A percentile compares a stretch with the other conserved stretches of the same genome.
phyloP scores from a whole-genome alignment of 345 rosid species.

The Arabidopsis thaliana region DNA sequence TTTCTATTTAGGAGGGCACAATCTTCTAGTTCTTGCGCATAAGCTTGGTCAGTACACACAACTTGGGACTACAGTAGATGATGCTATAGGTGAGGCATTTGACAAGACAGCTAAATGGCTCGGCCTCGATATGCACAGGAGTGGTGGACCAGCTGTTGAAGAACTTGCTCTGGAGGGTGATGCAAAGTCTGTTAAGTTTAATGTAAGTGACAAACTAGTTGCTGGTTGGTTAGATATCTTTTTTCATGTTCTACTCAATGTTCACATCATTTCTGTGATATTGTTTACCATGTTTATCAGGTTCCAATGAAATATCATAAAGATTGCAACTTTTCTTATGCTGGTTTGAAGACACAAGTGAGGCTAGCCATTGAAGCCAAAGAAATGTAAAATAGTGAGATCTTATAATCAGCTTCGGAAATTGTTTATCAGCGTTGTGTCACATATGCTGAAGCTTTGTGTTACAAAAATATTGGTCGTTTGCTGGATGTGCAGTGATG shows the following conservation, averaged over 20 bases:
- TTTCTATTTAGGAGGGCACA: constrained; percentile 77
- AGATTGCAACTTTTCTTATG: constrained; percentile 93
- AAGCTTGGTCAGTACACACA: constrained; percentile 89
- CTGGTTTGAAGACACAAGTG: constrained; percentile 98
- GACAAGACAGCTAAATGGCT: constrained; percentile 98
- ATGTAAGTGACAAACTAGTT: constrained; percentile 51
- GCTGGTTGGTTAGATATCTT: background rate
- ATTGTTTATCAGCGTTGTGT: constrained; percentile 21
- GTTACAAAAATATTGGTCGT: constrained; percentile 5
- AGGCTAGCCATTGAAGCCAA: constrained; percentile 83
- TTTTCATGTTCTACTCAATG: background rate
- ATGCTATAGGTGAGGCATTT: constrained; percentile 96
- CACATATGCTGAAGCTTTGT: constrained; percentile 10
- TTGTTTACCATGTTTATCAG: constrained; percentile 47
- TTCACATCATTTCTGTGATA: constrained; percentile 6
- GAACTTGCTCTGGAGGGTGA: constrained; percentile 91
- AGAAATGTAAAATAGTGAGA: constrained; percentile 58
- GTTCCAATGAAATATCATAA: constrained; percentile 89
- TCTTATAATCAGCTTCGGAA: constrained; percentile 6
- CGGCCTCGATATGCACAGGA: constrained; percentile 87
- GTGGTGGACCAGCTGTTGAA: constrained; percentile 98
- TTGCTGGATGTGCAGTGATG: constrained; percentile 57
- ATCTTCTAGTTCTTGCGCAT: constrained; percentile 80
- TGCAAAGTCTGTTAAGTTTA: constrained; percentile 72
- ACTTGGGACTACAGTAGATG: constrained; percentile 91